Base-by-base conservation (phyloP, 148 eudicot genomes). In the Nyssa sinensis region DNA sequence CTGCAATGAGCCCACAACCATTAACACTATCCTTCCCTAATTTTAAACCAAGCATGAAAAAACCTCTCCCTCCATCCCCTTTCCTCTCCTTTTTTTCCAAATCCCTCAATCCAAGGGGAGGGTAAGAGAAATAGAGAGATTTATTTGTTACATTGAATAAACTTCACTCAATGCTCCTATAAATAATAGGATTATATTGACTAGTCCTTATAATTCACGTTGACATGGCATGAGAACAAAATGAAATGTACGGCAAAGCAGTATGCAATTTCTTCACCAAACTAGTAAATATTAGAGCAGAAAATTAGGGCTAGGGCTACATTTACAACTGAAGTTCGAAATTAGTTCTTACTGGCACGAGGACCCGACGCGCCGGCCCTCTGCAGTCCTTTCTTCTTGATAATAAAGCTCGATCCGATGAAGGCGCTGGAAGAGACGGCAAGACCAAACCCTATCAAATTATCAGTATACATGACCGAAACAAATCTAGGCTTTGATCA, bases 341-440 rank as follows among this genome's bases (percentile, higher is more conserved):
- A 44, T 49, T 32, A 33, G 8, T 2, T 79, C 75, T 77, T 75
- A 91, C 98, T 72, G 72, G 98, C 98, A 77, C 91, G 90, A 66
- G 88, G 67, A 31, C 98, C 97, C 1, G 88, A 87, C n/a, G 85
- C 88, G 7, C 89, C 93, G 25, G 97, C 98, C 25, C 89, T 84
- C 74, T 85, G 89, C 62, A 93, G 92, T 74, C 97, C 98, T 83
- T 91, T 93, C 81, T 93, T 93, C 86, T 93, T 93, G 77, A 93
- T 91, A 39, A 93, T 91, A 77, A 93, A 91, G 79, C 98, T 93
- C 62, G 93, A 88, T 74, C 98, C 98, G 73, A 93, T 93, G 73
- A 91, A 93, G 27, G 85, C 90, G 81, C 94, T 93, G 16, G 98
- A 93, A 30, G 86, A 85, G 62, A 90, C 80, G 10, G 97, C 97